Evolutionary conservation across 805 yeast genomes (phyloP).

Genomic region (Saccharomycopsis selenospora): DNA sequence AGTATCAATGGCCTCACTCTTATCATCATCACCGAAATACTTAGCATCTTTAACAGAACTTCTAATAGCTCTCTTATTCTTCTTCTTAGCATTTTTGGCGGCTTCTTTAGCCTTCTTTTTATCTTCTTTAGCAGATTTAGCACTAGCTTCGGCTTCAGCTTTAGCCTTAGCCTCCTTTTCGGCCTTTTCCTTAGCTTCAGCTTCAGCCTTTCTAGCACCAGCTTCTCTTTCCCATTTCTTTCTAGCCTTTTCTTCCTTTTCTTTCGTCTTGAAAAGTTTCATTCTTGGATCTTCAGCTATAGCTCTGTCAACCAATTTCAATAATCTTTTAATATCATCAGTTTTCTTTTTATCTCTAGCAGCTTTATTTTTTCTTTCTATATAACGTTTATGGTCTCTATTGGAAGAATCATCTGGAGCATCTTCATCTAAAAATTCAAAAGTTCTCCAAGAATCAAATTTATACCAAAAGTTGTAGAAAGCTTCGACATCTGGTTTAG

Average conservation of each 20-base stretch:
- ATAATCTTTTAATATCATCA: slow-evolving; percentile 87
- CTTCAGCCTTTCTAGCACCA: slow-evolving; percentile 95
- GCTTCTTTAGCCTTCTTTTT: slow-evolving; percentile 95
- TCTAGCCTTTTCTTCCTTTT: slow-evolving; percentile 89
- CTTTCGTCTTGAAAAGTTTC: slow-evolving; percentile 85
- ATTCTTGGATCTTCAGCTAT: slow-evolving; percentile 91
- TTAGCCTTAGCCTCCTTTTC: slow-evolving; percentile 83
- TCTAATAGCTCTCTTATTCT: slow-evolving; percentile 87
- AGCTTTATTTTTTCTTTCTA: slow-evolving; percentile 94
- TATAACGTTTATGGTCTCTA: slow-evolving; percentile 98
- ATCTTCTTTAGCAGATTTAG: slow-evolving; percentile 60
- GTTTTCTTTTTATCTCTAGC: slow-evolving; percentile 96
- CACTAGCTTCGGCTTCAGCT: slow-evolving; percentile 67
- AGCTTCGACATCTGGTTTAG: slow-evolving; percentile 75
- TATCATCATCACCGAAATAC: slow-evolving; percentile 75
- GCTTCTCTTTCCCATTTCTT: slow-evolving; percentile 98
- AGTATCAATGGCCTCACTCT: slow-evolving; percentile 60
- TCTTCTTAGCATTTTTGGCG: slow-evolving; percentile 86
- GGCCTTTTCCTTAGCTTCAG: slow-evolving; percentile 74
- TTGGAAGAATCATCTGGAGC: slow-evolving; percentile 98
- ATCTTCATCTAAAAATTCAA: slow-evolving; percentile 97
- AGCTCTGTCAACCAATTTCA: slow-evolving; percentile 83
- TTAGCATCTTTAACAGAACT: slow-evolving; percentile 71
- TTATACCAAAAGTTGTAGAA: slow-evolving; percentile 91
- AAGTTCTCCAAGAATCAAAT: slow-evolving; percentile 96